A percentile compares a stretch with the other conserved stretches of the same genome.
Evolutionary conservation across 2,329 filamentous ascomycete species (phyloP).

Genomic region (Colletotrichum eleusines): DNA sequence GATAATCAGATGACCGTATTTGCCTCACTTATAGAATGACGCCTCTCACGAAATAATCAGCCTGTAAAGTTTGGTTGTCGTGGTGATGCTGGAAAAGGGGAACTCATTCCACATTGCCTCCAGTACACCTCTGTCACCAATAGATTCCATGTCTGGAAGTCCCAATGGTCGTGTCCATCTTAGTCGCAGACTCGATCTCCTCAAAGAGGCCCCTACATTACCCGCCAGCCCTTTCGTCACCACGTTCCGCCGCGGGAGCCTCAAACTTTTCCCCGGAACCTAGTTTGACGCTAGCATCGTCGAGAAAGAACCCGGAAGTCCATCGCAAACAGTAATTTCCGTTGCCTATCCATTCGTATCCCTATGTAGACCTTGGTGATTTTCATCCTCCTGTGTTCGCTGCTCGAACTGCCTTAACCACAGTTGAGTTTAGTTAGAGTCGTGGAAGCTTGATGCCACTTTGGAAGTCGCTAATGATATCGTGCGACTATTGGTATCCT

Average conservation of each 20-base stretch:
- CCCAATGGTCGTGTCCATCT: neutral
- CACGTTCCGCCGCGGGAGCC: neutral
- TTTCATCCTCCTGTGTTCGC: neutral
- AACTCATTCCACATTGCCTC: neutral
- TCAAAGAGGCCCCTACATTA: too few species aligned
- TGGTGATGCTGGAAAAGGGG: neutral
- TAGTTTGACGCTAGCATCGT: neutral
- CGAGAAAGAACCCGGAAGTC: neutral
- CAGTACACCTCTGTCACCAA: neutral
- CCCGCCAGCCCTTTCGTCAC: neutral
- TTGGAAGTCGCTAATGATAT: too few species aligned
- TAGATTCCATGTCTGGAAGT: neutral
- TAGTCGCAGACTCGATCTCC: neutral
- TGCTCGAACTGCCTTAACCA: too few species aligned
- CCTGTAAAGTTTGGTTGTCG: too few species aligned
- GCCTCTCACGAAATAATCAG: neutral
- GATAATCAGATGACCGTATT: neutral
- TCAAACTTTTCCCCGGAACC: neutral
- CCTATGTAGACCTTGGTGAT: neutral
- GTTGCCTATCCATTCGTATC: neutral
- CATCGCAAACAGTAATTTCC: neutral
- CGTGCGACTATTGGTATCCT: neutral
- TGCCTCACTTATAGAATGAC: neutral
- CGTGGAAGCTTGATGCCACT: neutral
- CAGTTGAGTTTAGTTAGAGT: neutral